Evolutionary conservation across 2,329 filamentous ascomycete species (phyloP), one percentile per base, ranked within the genome.

Genomic region (Arthrocladium fulminans): DNA sequence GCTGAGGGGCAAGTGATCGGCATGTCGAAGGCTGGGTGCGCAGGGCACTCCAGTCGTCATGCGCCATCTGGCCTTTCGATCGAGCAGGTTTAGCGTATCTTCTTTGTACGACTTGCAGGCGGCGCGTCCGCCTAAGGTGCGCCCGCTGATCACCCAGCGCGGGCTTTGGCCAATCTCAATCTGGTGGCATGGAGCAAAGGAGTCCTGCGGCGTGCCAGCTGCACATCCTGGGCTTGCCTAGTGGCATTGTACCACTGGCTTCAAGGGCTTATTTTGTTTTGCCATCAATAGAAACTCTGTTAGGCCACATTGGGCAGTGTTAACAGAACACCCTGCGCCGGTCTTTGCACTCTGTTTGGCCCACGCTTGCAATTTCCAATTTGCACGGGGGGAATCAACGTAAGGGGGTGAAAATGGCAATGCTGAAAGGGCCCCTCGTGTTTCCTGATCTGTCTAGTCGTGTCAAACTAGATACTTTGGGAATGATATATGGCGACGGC

Each of bases 271-370:
- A 20, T 3, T 32, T 40, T 6, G 6, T 20, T 24, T 24, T 37
- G 15, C 44, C 44, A 47, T 24, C 34, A 47, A 47, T 47, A 47
- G 44, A 37, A 47, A n/a, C 2, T 27, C 10, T 15, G 4, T 34
- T 23, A 47, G 29, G 13, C 44, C 44, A 25, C 17, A 15, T 39
- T 19, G 17, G 39, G 39, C 13, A 32, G 44, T 17, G 23, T 17
- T 10, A 44, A 30, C 13, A 19, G 20, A 39, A 29, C 29, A 22
- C 27, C 3, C 17, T 30, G 20, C 23, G 29, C 22, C 9, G 17
- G n/a, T 35, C 8, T 38, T 15, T 19, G 2, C 17, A 29, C 27
- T 47, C 34, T 47, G 12, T 24, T 47, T 38, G 32, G 20, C 23
- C 23, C 20, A n/a, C 44, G 32, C 44, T 25, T 39, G 13, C 23